Evolutionary conservation across 441 rosid genomes (phyloP), one percentile per base, ranked within the genome.

Genomic region (Euphorbia celastroides): DNA sequence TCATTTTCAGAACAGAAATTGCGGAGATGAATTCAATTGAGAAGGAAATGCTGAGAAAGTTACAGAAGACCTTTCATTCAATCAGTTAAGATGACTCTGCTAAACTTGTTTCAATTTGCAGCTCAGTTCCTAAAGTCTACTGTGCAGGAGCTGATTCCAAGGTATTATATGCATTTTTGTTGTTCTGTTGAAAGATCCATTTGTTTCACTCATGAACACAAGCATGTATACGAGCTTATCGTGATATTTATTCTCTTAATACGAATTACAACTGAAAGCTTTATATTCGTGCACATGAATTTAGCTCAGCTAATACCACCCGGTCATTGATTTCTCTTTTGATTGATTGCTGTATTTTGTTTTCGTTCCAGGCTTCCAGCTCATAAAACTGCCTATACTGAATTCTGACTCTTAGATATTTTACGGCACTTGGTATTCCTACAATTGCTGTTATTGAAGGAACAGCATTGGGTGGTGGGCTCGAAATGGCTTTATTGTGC

Each of bases 141-240:
- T 93, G 97, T 54, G 95, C 96, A 25, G 97, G 99, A 32, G 99
- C 97, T 70, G 97, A 93, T 83, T 83, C 91, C 60, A 93, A 90
- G 96, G 99, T 93, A 78, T 42, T 50, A 6, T 25, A 19, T 50
- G 10, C 25, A 2, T 16, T 22, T 52, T 52, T 28, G 23, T n/a
- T 50, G n/a, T 19, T 42, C 20, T 11, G 14, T 42, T 0, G 17
- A 42, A 11, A 13, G 48, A 42, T 42, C 14, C 3, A 42, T 42
- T 42, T 42, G 20, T 46, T 46, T 46, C 10, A 27, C 10, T 17
- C 36, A 41, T 26, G 30, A 48, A 51, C 8, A 30, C 51, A 27
- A 48, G 23, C 1, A 22, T 14, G 42, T 34, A 25, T 4, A 1
- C 22, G 26, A 11, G 50, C 31, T 13, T 41, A 41, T 27, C 13